Percentiles rank a stretch among this genome's conserved stretches.
These are phyloP conservation scores for Hypoxylon sp. DNA, from an alignment of 2,329 filamentous ascomycete genomes.

Conservation along the genomic window DNA sequence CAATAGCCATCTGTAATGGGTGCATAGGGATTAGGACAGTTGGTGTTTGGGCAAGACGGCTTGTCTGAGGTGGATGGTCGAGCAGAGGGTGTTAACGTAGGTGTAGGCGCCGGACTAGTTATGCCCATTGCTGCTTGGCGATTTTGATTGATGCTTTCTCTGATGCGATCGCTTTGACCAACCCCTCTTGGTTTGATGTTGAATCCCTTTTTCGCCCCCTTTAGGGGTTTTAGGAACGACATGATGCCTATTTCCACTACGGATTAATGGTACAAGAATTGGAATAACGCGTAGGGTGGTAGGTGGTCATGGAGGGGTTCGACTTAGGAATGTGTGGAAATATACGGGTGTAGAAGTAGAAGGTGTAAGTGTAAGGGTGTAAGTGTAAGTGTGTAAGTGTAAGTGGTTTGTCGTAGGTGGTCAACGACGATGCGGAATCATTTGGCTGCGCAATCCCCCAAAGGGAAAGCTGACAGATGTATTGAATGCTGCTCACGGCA, in stretches of 20 bases:
- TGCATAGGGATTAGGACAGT: conserved; percentile 69
- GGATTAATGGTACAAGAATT: conserved; percentile 16
- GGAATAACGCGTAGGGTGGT: too few relatives aligned
- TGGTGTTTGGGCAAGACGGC: conserved; percentile 66
- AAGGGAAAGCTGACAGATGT: conserved; percentile 15
- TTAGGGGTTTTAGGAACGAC: conserved; percentile 61
- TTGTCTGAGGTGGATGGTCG: conserved; percentile 37
- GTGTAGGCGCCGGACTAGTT: conserved; percentile 40
- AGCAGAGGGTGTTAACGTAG: conserved; percentile 31
- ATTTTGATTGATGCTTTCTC: conserved; percentile 54
- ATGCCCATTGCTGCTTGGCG: conserved; percentile 46
- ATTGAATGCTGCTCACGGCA: conserved; percentile 2
- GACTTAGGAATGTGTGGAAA: too few relatives aligned
- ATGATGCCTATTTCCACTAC: too few relatives aligned
- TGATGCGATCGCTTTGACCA: conserved; percentile 64
- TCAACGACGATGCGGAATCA: conserved; percentile 13
- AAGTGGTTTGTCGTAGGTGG: conserved; percentile 13
- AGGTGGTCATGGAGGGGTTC: not conserved
- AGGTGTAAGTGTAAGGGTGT: not conserved
- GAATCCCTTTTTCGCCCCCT: conserved; percentile 50
- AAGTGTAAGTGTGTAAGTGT: conserved; percentile 12
- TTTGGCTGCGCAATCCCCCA: conserved; percentile 24
- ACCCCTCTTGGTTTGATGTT: conserved; percentile 59
- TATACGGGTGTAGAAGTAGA: too few relatives aligned
- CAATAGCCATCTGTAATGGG: conserved; percentile 75